phyloP scores from a whole-genome alignment of 192 early-diverging fungal genomes.

The Rhizophagus prolifer region DNA sequence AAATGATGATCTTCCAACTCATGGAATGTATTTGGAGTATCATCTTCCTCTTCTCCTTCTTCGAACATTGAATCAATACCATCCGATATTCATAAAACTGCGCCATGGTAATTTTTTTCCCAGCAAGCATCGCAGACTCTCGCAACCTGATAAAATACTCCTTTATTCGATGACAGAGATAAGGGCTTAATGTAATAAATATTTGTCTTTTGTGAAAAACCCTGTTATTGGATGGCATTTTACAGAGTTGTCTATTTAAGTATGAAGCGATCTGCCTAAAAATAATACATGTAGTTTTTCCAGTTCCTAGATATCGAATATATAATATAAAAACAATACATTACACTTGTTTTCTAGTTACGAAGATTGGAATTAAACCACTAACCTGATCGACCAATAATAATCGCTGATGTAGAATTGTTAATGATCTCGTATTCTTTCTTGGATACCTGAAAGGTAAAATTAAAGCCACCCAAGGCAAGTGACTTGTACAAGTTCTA shows the following conservation, averaged over 20 bases:
- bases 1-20: background rate
- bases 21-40: conserved; percentile 2
- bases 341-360: background rate
- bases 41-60: conserved; percentile 13
- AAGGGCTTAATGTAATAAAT: conserved; percentile 20
- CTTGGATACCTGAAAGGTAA: conserved; percentile 25
- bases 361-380: background rate
- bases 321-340: no score
- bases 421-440: conserved; percentile 15
- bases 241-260: background rate
- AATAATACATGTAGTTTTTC: conserved; percentile 11
- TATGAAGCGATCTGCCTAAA: conserved; percentile 13
- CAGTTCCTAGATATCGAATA: conserved; percentile 6
- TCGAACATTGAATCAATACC: conserved; percentile 1
- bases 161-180: conserved; percentile 11
- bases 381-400: conserved; percentile 26
- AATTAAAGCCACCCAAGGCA: background rate
- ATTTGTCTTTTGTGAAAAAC: conserved; percentile 22
- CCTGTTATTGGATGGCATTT: background rate
- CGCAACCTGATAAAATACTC: conserved; percentile 3
- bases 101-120: background rate
- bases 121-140: conserved; percentile 1
- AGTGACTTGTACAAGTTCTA: conserved; percentile 21
- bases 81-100: background rate
- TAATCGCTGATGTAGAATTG: conserved; percentile 19